Percentiles rank a stretch among this genome's conserved stretches.
phyloP scores from a whole-genome alignment of 129 eudicot species.

The Logfia minima region DNA sequence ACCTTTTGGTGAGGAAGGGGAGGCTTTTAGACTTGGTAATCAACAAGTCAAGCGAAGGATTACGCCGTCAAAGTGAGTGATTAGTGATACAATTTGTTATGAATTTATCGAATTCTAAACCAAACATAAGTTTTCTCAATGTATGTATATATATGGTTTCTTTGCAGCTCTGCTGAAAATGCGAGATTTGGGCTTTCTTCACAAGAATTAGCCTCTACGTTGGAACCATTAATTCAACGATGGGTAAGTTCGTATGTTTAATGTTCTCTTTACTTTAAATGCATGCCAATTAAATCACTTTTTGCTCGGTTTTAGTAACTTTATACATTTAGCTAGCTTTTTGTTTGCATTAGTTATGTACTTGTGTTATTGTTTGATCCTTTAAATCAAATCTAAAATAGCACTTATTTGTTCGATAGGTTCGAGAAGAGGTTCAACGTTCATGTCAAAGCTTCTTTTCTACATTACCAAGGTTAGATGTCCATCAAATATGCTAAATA shows the following conservation, averaged over 20 bases:
- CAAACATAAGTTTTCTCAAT: background rate
- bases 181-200: conserved; percentile 36
- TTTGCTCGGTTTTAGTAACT: too few relatives aligned
- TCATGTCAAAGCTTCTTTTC: conserved; percentile 34
- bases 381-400: background rate
- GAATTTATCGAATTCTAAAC: too few relatives aligned
- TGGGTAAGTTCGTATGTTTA: conserved; percentile 37
- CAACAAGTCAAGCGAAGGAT: background rate
- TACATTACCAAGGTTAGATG: conserved; percentile 47
- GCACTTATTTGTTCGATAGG: conserved; percentile 40
- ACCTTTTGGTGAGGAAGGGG: conserved; percentile 1
- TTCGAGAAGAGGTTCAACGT: conserved; percentile 59
- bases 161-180: conserved; percentile 48
- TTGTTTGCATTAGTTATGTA: background rate
- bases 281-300: too few relatives aligned
- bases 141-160: background rate
- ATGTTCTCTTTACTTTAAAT: background rate
- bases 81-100: background rate
- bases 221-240: conserved; percentile 68
- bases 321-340: background rate
- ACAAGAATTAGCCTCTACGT: conserved; percentile 39
- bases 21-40: background rate
- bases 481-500: background rate
- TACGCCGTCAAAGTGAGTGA: background rate
- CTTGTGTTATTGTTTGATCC: background rate